A percentile compares a stretch with the other conserved stretches of the same genome.
phyloP scores from a whole-genome alignment of 2,329 filamentous ascomycete species.

The Periconia macrospinosa region DNA sequence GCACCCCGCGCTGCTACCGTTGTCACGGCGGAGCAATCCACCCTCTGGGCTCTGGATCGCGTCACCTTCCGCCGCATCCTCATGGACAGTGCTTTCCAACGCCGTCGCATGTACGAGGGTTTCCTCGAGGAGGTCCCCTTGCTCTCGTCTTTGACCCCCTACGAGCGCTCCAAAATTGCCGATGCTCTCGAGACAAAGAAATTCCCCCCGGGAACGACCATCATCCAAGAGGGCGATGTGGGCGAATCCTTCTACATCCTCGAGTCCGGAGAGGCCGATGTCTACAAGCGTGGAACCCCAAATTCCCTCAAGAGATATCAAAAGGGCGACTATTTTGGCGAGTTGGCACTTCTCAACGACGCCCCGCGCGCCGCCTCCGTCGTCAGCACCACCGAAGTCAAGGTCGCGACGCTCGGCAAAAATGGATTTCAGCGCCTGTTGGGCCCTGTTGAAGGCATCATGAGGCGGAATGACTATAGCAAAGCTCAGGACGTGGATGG shows the following conservation, averaged over 20 bases:
- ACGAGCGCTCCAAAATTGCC: constrained; percentile 96
- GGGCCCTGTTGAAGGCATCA: constrained; percentile 90
- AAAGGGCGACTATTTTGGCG: constrained; percentile 96
- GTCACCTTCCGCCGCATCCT: constrained; percentile 96
- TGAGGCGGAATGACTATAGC: constrained; percentile 73
- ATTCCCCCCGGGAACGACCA: constrained; percentile 74
- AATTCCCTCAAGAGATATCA: constrained; percentile 76
- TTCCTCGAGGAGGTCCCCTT: constrained; percentile 94
- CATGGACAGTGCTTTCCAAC: constrained; percentile 97
- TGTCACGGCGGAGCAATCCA: constrained; percentile 78
- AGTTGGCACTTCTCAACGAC: constrained; percentile 90
- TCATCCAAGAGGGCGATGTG: constrained; percentile 89
- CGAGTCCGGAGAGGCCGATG: constrained; percentile 83
- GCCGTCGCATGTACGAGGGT: constrained; percentile 93
- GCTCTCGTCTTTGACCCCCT: constrained; percentile 78
- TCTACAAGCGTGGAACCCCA: constrained; percentile 74
- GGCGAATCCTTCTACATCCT: constrained; percentile 91
- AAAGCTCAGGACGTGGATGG: constrained; percentile 52
- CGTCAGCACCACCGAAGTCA: constrained; percentile 80
- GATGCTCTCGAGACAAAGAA: constrained; percentile 93
- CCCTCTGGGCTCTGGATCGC: constrained; percentile 91
- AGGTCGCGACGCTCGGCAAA: constrained; percentile 89
- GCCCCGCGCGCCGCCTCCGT: constrained; percentile 90
- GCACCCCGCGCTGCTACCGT: constrained; percentile 94
- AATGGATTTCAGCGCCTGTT: constrained; percentile 92